phyloP scores from a whole-genome alignment of 768 basidiomycete genomes.

The Macrocybe gigantea region DNA sequence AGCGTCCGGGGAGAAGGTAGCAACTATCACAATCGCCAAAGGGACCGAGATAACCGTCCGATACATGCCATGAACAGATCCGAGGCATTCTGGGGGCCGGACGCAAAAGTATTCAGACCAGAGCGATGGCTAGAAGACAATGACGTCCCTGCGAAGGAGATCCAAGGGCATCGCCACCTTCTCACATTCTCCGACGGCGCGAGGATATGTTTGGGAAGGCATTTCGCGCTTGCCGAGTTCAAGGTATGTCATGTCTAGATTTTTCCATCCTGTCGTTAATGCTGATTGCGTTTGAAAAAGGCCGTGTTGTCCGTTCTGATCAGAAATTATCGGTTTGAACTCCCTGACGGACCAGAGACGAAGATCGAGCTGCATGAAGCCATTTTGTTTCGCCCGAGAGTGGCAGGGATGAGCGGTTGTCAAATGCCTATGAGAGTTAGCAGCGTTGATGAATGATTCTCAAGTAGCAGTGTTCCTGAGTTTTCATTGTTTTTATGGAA shows the following conservation, averaged over 20 bases:
- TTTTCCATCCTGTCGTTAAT: neutral
- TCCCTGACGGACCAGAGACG: constrained; percentile 33
- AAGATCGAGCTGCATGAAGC: constrained; percentile 28
- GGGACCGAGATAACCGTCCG: constrained; percentile 37
- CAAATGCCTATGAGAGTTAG: constrained; percentile 29
- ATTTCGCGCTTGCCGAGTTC: constrained; percentile 41
- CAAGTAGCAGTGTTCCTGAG: no score
- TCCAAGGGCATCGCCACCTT: constrained; percentile 45
- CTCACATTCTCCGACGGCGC: constrained; percentile 49
- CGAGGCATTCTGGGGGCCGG: constrained; percentile 52
- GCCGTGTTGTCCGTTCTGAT: constrained; percentile 39
- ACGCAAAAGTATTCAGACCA: constrained; percentile 54
- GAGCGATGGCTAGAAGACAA: constrained; percentile 52
- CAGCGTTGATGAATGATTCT: constrained; percentile 14
- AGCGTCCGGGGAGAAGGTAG: constrained; percentile 29
- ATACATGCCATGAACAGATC: constrained; percentile 45
- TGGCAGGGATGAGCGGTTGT: constrained; percentile 26
- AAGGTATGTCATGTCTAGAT: constrained; percentile 22
- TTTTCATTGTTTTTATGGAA: no score
- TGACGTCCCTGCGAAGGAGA: constrained; percentile 26
- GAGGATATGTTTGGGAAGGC: constrained; percentile 41
- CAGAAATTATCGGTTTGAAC: constrained; percentile 33
- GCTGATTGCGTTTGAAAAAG: constrained; percentile 14
- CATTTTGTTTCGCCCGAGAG: constrained; percentile 30
- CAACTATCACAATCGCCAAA: constrained; percentile 37